Conservation (phyloP, 2,329 filamentous ascomycete species). For the Monilinia polystroma region DNA sequence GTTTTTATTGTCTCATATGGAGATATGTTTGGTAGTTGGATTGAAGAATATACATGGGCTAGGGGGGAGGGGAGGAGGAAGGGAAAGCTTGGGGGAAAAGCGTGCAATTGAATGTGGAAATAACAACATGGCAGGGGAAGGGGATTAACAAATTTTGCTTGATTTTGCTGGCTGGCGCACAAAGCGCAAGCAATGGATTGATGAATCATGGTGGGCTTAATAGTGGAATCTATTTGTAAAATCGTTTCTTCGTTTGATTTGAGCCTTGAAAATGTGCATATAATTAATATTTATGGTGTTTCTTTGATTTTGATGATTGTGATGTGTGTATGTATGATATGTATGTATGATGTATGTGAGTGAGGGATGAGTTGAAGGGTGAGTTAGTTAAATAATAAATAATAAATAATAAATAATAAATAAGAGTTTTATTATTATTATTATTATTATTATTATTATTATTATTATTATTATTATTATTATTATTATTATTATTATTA, state of each 20-base stretch:
- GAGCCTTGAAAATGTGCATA: constrained; percentile 17
- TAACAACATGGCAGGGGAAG: constrained; percentile 22
- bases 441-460: no score
- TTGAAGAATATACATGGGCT: constrained; percentile 32
- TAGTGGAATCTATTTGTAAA: constrained; percentile 38
- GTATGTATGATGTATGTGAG: no score
- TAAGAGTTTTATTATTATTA: no score
- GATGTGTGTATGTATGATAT: neutral
- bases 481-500: no score
- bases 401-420: no score
- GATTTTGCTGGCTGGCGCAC: constrained; percentile 32
- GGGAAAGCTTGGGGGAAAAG: constrained; percentile 17
- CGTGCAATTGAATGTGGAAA: constrained; percentile 25
- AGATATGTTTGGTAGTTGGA: constrained; percentile 27
- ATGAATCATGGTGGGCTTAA: constrained; percentile 38
- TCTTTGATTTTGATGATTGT: neutral
- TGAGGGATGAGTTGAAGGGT: no score
- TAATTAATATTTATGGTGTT: constrained; percentile 15
- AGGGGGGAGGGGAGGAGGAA: neutral
- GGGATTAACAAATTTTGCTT: constrained; percentile 27
- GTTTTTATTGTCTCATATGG: constrained; percentile 36
- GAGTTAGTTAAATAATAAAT: no score
- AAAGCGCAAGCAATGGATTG: constrained; percentile 27
- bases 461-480: no score
- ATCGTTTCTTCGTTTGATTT: neutral